Evolutionary conservation across 805 yeast species (phyloP).

Genomic region (Wickerhamiella domercqiae): DNA sequence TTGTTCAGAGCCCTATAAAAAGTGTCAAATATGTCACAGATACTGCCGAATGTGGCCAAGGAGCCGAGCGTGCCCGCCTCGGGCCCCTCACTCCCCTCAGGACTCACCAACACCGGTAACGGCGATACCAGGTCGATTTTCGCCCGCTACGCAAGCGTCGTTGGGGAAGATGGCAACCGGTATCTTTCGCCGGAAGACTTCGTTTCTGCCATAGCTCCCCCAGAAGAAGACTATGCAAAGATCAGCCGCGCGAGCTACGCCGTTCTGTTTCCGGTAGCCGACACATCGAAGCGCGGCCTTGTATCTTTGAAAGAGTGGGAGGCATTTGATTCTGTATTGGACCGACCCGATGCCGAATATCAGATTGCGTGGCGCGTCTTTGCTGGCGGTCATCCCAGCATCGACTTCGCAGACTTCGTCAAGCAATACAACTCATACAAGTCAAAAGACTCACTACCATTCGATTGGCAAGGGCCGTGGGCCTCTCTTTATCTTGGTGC

Average conservation of each 20-base stretch:
- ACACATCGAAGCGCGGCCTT: conserved; percentile 52
- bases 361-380: conserved; percentile 34
- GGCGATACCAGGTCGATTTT: no score
- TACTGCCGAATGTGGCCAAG: no score
- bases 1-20: no score
- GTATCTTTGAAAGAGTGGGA: conserved; percentile 59
- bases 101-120: no score
- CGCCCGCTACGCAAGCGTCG: no score
- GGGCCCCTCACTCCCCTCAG: no score
- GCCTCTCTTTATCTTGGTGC: conserved; percentile 28
- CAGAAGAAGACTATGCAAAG: conserved; percentile 33
- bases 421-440: conserved; percentile 25
- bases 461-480: conserved; percentile 31
- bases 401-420: conserved; percentile 28
- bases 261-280: conserved; percentile 68
- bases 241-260: conserved; percentile 47
- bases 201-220: conserved; percentile 30
- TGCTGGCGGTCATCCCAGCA: conserved; percentile 27
- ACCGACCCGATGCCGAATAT: conserved; percentile 41
- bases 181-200: no score
- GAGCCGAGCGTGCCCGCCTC: no score
- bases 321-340: conserved; percentile 43
- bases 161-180: no score
- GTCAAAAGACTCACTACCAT: conserved; percentile 25
- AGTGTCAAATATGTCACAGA: no score